A percentile compares a stretch with the other conserved stretches of the same genome.
These are phyloP conservation scores for Botrytis galanthina DNA, from an alignment of 2,329 filamentous ascomycete species.

Conservation along the genomic window DNA sequence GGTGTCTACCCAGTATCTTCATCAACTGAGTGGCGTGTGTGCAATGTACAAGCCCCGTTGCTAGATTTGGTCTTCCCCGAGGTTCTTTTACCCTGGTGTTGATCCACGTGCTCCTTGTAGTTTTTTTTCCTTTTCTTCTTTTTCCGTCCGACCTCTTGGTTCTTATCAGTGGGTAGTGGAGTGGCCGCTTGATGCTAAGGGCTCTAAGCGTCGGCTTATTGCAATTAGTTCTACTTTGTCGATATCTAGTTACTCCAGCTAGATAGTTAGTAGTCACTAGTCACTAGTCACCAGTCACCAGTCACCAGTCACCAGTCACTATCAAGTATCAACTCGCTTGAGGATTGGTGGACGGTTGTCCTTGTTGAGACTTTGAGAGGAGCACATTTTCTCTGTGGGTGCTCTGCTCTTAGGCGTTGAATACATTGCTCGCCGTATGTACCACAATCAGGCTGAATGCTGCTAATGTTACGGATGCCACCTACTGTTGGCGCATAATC, in stretches of 20 bases:
- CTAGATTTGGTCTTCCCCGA: conserved; percentile 4
- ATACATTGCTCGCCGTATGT: neutral
- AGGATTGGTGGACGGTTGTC: neutral
- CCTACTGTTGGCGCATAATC: neutral
- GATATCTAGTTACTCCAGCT: neutral
- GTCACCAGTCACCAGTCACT: neutral
- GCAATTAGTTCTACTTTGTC: neutral
- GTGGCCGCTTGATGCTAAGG: neutral
- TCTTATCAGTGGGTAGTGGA: conserved; percentile 6
- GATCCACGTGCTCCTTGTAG: conserved; percentile 13
- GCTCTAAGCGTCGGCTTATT: neutral
- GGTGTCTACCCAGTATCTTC: neutral
- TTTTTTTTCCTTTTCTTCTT: neutral
- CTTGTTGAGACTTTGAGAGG: neutral
- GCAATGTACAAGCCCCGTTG: neutral
- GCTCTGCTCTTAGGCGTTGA: neutral
- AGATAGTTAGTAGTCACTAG: too few species aligned
- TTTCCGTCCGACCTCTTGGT: neutral
- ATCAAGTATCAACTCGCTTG: neutral
- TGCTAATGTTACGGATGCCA: neutral
- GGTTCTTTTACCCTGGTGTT: neutral
- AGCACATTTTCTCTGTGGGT: neutral
- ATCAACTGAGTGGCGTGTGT: neutral
- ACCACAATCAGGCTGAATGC: conserved; percentile 1
- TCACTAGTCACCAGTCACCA: neutral